Evolutionary conservation across 768 basidiomycete genomes (phyloP), one percentile per base, ranked within the genome.

Genomic region (Rubroboletus satanas): DNA sequence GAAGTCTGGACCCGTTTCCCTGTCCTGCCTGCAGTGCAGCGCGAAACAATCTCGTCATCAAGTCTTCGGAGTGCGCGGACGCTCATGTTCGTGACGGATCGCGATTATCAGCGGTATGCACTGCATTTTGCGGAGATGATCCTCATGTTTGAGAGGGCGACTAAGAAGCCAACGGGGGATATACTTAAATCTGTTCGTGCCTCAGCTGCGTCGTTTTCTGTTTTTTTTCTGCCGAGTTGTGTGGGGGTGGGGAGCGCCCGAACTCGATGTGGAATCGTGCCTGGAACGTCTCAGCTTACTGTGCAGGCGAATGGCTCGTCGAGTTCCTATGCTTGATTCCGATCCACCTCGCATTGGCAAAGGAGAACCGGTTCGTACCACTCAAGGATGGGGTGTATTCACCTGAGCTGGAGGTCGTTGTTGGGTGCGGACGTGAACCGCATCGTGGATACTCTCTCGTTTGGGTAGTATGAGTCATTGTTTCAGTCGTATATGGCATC

Each of bases 391-490:
- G 81, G 0, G 75, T 84, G 0, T 74, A 70, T 38, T 83, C 82
- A 0, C 58, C 76, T 0, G 75, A 77, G 15, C 65, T 79, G 29
- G 84, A 85, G 73, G 49, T 72, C 77, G 0, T 66, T 86, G 21
- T 71, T 85, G 5, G 84, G 84, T 8, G 84, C 84, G 0, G 80
- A 83, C 43, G 78, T 85, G 28, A 76, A 73, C 28, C 73, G 73
- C n/a, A 81, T 85, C 29, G 79, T 83, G 14, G 79, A 85, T 51
- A 73, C 56, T 45, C 62, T 85, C 5, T 77, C 81, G 1, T 77
- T 85, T 50, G 83, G 83, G 1, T 85, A 83, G 84, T 84, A 84
- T 31, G 84, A 85, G 57, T 80, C 79, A 2, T 70, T 85, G 15
- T 82, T 85, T 56, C 79, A 79, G 58, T 84, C 83, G 0, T 85